These are phyloP conservation scores for Paramyrothecium roridum DNA, from an alignment of 2,329 filamentous ascomycete species.

Conservation along the genomic window DNA sequence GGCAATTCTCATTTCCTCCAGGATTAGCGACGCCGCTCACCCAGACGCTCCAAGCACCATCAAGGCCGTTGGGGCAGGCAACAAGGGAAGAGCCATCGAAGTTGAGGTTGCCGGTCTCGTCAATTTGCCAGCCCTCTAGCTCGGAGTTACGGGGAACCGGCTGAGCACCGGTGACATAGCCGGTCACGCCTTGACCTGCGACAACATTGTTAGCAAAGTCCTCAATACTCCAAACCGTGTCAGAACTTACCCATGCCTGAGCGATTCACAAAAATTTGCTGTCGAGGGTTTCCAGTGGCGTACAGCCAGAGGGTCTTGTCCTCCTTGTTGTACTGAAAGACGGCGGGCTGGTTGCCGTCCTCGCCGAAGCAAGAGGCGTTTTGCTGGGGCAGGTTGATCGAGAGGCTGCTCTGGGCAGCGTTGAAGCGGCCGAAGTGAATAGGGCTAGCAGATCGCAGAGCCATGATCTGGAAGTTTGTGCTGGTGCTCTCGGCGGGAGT, in stretches of 20 bases:
- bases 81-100: constrained; percentile 43
- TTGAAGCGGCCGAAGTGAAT: constrained; percentile 45
- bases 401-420: constrained; percentile 40
- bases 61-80: constrained; percentile 46
- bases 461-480: constrained; percentile 40
- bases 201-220: not conserved
- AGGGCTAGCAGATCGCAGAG: constrained; percentile 43
- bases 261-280: constrained; percentile 52
- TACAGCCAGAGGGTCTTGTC: constrained; percentile 46
- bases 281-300: constrained; percentile 30
- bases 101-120: constrained; percentile 37
- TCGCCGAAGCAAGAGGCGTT: constrained; percentile 45
- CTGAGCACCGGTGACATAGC: constrained; percentile 46
- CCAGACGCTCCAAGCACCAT: constrained; percentile 40
- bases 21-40: constrained; percentile 27
- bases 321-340: constrained; percentile 41
- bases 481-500: constrained; percentile 8
- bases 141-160: constrained; percentile 36
- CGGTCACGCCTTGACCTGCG: constrained; percentile 48
- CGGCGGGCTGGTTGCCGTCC: constrained; percentile 35
- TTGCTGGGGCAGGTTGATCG: constrained; percentile 38
- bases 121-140: constrained; percentile 44
- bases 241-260: constrained; percentile 52
- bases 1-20: constrained; percentile 32
- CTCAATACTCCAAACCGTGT: not conserved